These are phyloP conservation scores for Leucocoprinus sp. DNA, from an alignment of 768 basidiomycete genomes.

Conservation along the genomic window DNA sequence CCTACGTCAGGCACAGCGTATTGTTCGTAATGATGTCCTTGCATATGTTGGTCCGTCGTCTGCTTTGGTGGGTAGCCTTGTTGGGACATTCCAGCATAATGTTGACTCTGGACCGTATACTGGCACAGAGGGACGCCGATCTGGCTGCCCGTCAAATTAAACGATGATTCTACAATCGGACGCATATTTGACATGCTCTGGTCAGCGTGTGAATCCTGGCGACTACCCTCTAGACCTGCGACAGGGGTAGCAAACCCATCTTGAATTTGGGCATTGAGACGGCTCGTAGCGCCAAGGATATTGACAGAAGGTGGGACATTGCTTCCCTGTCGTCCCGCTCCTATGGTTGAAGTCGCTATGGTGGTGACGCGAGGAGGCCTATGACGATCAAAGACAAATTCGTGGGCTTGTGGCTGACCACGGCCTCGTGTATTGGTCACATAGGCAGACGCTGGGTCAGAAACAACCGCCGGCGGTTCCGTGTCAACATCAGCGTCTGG, in stretches of 20 bases:
- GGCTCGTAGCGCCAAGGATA: constrained; percentile 25
- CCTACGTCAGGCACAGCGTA: background rate
- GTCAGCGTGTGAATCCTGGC: constrained; percentile 26
- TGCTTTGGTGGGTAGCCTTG: constrained; percentile 61
- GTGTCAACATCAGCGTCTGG: constrained; percentile 30
- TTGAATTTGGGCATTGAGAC: constrained; percentile 29
- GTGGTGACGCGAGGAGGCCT: constrained; percentile 22
- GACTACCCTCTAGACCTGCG: constrained; percentile 30
- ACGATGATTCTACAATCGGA: constrained; percentile 51
- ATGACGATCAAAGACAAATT: constrained; percentile 28
- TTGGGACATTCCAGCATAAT: constrained; percentile 68
- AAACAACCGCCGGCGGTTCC: constrained; percentile 16
- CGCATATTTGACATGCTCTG: constrained; percentile 36
- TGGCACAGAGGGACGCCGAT: background rate
- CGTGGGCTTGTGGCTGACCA: constrained; percentile 21
- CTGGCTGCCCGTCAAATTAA: constrained; percentile 47
- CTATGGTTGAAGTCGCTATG: constrained; percentile 18
- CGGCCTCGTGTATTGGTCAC: constrained; percentile 11
- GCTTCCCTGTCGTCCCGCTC: constrained; percentile 11
- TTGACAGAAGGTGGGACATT: constrained; percentile 22
- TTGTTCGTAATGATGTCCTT: background rate
- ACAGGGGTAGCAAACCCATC: constrained; percentile 20
- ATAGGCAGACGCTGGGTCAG: constrained; percentile 20
- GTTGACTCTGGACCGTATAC: background rate
- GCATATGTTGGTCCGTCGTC: constrained; percentile 31